Percentiles rank a stretch among this genome's conserved stretches.
Evolutionary conservation across 345 rosid genomes (phyloP).

Genomic region (Brassica rapa): DNA sequence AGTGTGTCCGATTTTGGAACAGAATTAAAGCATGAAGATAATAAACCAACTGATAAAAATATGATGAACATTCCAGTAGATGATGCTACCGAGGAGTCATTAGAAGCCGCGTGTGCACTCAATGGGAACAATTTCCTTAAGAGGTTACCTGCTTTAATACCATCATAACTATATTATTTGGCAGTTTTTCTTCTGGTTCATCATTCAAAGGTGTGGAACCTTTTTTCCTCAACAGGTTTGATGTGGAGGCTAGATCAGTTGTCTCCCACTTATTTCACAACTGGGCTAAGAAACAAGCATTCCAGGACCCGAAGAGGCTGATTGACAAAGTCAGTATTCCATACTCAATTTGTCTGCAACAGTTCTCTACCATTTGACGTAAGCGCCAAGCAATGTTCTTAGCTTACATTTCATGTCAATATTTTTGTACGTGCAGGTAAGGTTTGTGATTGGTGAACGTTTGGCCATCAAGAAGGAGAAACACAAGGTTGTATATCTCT

Average conservation of each 20-base stretch:
- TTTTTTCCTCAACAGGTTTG: constrained; percentile 54
- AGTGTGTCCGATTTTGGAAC: constrained; percentile 19
- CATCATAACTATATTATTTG: constrained; percentile 17
- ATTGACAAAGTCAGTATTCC: constrained; percentile 65
- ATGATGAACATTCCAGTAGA: constrained; percentile 31
- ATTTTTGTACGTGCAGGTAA: constrained; percentile 52
- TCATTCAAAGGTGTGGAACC: neutral
- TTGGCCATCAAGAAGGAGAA: constrained; percentile 68
- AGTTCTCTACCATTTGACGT: neutral
- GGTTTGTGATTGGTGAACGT: constrained; percentile 88
- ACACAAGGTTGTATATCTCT: constrained; percentile 62
- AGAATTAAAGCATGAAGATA: constrained; percentile 34
- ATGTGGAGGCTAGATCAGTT: constrained; percentile 72
- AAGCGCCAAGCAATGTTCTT: constrained; percentile 24
- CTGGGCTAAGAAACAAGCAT: constrained; percentile 95
- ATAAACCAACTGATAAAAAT: constrained; percentile 43
- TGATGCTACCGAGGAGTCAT: constrained; percentile 48
- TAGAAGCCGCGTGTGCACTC: constrained; percentile 43
- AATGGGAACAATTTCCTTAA: constrained; percentile 65
- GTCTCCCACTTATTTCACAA: constrained; percentile 88
- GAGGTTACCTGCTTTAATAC: constrained; percentile 54
- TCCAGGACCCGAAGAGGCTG: constrained; percentile 82
- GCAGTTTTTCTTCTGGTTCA: neutral
- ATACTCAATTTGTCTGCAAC: constrained; percentile 6
- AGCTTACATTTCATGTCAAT: constrained; percentile 18